A percentile compares a stretch with the other conserved stretches of the same genome.
Conservation (phyloP, 2,329 filamentous ascomycete genomes). For the Penicillium sp. region DNA sequence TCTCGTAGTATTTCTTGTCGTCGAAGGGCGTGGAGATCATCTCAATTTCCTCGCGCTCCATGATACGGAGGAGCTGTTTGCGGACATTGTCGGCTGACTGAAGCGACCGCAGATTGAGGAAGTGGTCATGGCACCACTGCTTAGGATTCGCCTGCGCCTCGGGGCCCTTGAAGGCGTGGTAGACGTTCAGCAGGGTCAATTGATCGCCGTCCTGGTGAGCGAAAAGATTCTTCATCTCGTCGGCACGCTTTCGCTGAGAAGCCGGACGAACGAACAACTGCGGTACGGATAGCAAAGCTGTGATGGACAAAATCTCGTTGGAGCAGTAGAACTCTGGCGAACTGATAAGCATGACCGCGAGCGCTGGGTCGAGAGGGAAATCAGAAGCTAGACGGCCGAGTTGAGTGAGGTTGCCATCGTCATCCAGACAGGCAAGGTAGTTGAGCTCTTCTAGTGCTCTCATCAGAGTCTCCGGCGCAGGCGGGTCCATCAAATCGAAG, state of each 20-base stretch:
- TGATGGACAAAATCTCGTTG: conserved; percentile 95
- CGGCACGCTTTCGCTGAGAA: conserved; percentile 78
- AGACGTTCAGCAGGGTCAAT: conserved; percentile 91
- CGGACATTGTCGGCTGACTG: conserved; percentile 93
- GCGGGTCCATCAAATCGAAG: conserved; percentile 98
- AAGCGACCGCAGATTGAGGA: conserved; percentile 81
- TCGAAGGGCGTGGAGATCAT: conserved; percentile 85
- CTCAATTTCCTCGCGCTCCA: conserved; percentile 86
- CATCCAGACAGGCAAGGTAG: conserved; percentile 91
- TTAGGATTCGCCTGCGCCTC: conserved; percentile 68
- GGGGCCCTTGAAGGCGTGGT: conserved; percentile 88
- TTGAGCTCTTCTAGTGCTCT: conserved; percentile 95
- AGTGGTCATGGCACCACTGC: conserved; percentile 96
- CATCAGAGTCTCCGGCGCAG: conserved; percentile 97
- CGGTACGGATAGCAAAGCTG: conserved; percentile 86
- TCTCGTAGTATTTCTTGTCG: conserved; percentile 96
- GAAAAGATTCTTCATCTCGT: conserved; percentile 96
- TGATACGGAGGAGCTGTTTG: conserved; percentile 85
- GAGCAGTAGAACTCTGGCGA: conserved; percentile 98
- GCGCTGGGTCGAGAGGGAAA: conserved; percentile 86
- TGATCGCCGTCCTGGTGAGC: conserved; percentile 92
- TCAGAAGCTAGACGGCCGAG: conserved; percentile 86
- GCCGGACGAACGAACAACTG: conserved; percentile 89
- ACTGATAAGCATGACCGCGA: conserved; percentile 96
- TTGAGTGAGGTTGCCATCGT: conserved; percentile 86